Conservation (phyloP, 495 filamentous ascomycete genomes). For the Alectoria sarmentosa region DNA sequence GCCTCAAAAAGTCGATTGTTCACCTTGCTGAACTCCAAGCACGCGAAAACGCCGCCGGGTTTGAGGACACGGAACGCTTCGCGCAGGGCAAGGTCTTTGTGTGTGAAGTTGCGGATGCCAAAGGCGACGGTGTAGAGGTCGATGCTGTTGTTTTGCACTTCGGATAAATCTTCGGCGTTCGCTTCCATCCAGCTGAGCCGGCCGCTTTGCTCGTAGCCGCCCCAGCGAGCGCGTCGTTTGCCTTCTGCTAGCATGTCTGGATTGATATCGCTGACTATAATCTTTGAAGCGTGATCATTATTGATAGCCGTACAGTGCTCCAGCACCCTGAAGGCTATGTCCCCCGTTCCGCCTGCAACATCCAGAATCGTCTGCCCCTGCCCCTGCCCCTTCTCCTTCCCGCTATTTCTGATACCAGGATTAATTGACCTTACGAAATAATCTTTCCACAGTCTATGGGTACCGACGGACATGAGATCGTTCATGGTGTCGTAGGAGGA, state of each 20-base stretch:
- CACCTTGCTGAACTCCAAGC: slow-evolving; percentile 90
- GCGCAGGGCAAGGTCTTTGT: slow-evolving; percentile 68
- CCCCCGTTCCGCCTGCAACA: slow-evolving; percentile 93
- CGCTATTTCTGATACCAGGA: slow-evolving; percentile 56
- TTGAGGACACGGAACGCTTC: slow-evolving; percentile 85
- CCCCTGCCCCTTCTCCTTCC: not conserved
- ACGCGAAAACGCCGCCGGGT: slow-evolving; percentile 93
- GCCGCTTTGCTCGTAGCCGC: slow-evolving; percentile 48
- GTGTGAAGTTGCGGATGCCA: slow-evolving; percentile 92
- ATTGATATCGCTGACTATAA: slow-evolving; percentile 95
- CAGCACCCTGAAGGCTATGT: slow-evolving; percentile 96
- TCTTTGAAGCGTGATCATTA: slow-evolving; percentile 64
- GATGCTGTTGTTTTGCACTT: slow-evolving; percentile 55
- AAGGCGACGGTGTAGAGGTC: slow-evolving; percentile 98
- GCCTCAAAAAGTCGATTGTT: slow-evolving; percentile 64
- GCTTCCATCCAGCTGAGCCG: slow-evolving; percentile 77
- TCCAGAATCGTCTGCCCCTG: slow-evolving; percentile 67
- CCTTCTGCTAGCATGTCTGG: slow-evolving; percentile 88
- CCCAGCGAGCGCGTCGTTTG: slow-evolving; percentile 58
- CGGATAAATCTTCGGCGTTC: slow-evolving; percentile 75
- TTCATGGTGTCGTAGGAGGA: slow-evolving; percentile 94
- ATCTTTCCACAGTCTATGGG: slow-evolving; percentile 98
- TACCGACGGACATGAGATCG: slow-evolving; percentile 95
- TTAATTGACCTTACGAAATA: slow-evolving; percentile 90
- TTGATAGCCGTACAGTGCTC: slow-evolving; percentile 82